Base-by-base conservation (phyloP, 345 rosid species). In the Pistacia atlantica region DNA sequence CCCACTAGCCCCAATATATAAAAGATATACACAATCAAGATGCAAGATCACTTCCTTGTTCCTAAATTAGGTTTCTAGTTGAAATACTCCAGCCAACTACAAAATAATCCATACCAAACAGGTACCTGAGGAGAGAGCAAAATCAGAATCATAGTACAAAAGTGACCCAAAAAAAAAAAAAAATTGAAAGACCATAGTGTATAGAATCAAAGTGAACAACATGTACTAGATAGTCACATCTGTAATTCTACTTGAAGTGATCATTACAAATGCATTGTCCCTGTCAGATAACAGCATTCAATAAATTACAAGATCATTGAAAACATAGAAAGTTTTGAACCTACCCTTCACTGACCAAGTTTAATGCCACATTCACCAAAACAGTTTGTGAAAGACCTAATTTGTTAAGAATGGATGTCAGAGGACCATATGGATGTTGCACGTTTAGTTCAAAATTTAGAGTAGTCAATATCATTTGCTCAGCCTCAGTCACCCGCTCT, bases 341-440 rank as follows among this genome's bases (percentile, higher is more conserved):
- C 86, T 82, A 92, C 97, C 97, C 97, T 87, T 90, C 92, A 81
- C 92, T 86, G 76, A 92, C 84, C 87, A 92, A 81, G 85, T 84
- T 90, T 75, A 89, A 77, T 16, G 97, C 97, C 90, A 92, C 75
- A 78, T 89, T 80, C 87, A 92, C 86, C 89, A 92, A 78, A 73
- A 80, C 81, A 74, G 87, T 76, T 64, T 89, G 92, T 31, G 94
- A 87, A 77, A 90, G 91, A 67, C 97, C 97, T 77, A 90, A 77
- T 82, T 92, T 90, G 84, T 76, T 71, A 55, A 92, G 86, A 79
- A 84, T 82, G n/a, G 88, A 82, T 75, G 91, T 87, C 33, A 92
- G 94, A 64, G 91, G 85, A 77, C 55, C 86, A 76, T 85, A 92
- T 58, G 97, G 97, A 82, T 92, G 97, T 61, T 89, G 94, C 82